Evolutionary conservation across 768 basidiomycete species (phyloP).

Genomic region (Scleroderma citrinum): DNA sequence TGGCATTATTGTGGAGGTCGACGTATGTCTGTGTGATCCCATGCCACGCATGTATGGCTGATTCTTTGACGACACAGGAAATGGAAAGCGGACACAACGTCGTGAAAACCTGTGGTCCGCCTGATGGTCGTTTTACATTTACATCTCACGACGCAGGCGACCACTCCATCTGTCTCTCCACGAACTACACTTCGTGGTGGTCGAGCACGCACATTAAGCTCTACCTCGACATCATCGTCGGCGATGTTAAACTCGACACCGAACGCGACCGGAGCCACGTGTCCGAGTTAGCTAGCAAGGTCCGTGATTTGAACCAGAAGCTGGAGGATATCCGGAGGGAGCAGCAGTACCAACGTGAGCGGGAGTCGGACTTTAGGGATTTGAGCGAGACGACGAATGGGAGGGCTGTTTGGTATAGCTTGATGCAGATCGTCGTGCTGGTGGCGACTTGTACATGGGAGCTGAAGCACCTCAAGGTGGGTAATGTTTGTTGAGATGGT

Average conservation of each 20-base stretch:
- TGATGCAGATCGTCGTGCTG: conserved; percentile 81
- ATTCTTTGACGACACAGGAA: conserved; percentile 51
- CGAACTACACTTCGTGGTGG: conserved; percentile 90
- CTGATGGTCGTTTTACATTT: conserved; percentile 92
- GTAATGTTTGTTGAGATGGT: conserved; percentile 16
- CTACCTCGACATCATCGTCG: conserved; percentile 91
- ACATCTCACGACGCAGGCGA: conserved; percentile 96
- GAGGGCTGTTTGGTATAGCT: conserved; percentile 91
- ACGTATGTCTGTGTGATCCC: conserved; percentile 45
- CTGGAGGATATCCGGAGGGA: conserved; percentile 90
- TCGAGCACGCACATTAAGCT: conserved; percentile 83
- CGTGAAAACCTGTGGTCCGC: conserved; percentile 84
- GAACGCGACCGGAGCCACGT: conserved; percentile 86
- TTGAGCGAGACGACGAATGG: conserved; percentile 87
- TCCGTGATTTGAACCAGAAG: conserved; percentile 91
- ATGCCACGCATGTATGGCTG: background rate
- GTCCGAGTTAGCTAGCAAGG: conserved; percentile 70
- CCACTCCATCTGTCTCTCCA: conserved; percentile 93
- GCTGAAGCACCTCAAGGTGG: conserved; percentile 81
- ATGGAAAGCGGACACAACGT: conserved; percentile 74
- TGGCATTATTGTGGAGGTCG: conserved; percentile 87
- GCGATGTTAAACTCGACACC: conserved; percentile 77
- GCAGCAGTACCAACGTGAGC: conserved; percentile 96
- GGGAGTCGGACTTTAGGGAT: conserved; percentile 85
- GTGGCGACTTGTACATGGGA: conserved; percentile 90